phyloP scores from a whole-genome alignment of 78 protist species.

The Polysphondylium violaceum region DNA sequence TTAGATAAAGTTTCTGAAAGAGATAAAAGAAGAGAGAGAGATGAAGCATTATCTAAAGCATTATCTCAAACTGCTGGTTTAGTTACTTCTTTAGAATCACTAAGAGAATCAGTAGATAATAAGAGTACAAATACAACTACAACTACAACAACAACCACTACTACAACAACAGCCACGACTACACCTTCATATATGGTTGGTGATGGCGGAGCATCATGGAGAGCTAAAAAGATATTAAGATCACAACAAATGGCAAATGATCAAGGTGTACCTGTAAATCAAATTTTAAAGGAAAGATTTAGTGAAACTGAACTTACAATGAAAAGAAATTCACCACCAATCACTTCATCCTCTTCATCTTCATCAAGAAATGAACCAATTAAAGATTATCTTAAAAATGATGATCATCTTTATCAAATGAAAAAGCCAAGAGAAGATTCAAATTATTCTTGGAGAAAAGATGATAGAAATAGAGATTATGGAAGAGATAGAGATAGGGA shows the following conservation, averaged over 20 bases:
- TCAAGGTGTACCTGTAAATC: not conserved
- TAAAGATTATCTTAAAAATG: constrained; percentile 45
- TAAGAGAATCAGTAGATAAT: not conserved
- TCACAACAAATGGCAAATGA: constrained; percentile 60
- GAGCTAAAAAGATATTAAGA: constrained; percentile 49
- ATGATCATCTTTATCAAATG: constrained; percentile 25
- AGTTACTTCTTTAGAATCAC: not conserved
- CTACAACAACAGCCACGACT: not conserved
- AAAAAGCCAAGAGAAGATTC: constrained; percentile 36
- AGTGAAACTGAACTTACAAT: constrained; percentile 1
- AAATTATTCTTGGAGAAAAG: constrained; percentile 13
- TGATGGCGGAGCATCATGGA: constrained; percentile 78
- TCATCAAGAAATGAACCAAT: not conserved
- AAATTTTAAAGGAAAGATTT: constrained; percentile 37
- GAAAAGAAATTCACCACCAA: not conserved
- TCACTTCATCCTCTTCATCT: not conserved
- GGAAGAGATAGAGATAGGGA: constrained; percentile 9
- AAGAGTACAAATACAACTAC: not conserved
- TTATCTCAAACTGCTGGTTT: constrained; percentile 60
- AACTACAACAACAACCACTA: not conserved
- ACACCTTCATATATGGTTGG: constrained; percentile 23
- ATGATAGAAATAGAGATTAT: constrained; percentile 3
- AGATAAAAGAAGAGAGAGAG: constrained; percentile 39
- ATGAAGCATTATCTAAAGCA: constrained; percentile 2
- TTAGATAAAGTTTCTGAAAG: constrained; percentile 6